Evolutionary conservation across 495 filamentous ascomycete species (phyloP), one percentile per base, ranked within the genome.

Genomic region (Aspergillus conjunctus): DNA sequence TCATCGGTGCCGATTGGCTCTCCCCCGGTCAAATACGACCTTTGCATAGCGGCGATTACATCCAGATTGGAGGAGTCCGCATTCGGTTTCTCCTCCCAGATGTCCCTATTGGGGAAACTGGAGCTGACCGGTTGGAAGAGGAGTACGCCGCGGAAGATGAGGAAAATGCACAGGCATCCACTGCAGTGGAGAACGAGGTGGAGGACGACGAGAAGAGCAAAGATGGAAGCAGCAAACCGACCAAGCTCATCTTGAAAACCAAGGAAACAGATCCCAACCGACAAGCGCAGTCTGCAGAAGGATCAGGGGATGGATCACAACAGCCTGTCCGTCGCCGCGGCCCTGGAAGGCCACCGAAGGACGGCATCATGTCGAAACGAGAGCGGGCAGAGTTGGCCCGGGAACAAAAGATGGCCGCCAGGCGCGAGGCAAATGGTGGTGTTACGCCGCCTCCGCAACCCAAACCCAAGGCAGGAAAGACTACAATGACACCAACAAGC

Each of bases 301-400:
- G 60, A n/a, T 59, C 59, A 1, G 70, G 65, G 15, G 77, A 76
- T 50, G 72, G 26, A 26, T 26, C 67, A 17, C 68, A 70, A 56
- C 78, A 76, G 54, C 81, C 84, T 6, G 78, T 80, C 4, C 91
- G 86, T 68, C 89, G 91, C 55, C 87, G 90, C 54, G 92, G 92
- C 11, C 92, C 92, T 46, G 92, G 92, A 33, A 79, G 92, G 54
- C 92, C 92, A 46, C 92, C 92, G 9, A 96, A 96, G 79, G 89
- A 96, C 71, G 92, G 92, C 7, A 86, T 94, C 68, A 92, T 95
- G 85, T 96, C 92, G 8, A 96, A 96, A 77, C 84, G 91, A 39
- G 90, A 91, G 71, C 79, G 88, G 61, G 81, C 83, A 59, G 73
- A 87, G 60, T 78, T 87, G 56, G 86, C 87, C 65, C 88, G 87